Evolutionary conservation across 805 yeast species (phyloP).

Genomic region (Yamadazyma akitaensis): DNA sequence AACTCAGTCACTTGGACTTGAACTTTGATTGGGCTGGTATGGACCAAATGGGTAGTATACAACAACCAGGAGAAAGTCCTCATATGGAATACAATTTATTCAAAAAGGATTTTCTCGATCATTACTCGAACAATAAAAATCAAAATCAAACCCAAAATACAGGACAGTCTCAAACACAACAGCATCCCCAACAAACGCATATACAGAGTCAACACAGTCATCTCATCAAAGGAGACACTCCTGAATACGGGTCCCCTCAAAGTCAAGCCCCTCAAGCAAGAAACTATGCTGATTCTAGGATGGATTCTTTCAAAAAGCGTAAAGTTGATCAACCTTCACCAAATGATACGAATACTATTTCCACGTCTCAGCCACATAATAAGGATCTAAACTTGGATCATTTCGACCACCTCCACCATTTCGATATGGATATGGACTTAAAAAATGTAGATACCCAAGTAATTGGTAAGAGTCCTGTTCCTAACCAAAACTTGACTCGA

Average conservation of each 20-base stretch:
- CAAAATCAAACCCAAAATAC: background rate
- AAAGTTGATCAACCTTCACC: constrained; percentile 9
- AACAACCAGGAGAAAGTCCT: background rate
- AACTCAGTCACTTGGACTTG: constrained; percentile 23
- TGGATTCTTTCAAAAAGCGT: constrained; percentile 9
- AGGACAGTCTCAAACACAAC: background rate
- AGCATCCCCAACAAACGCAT: too few relatives aligned
- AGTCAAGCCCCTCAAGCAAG: background rate
- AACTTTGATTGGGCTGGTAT: constrained; percentile 26
- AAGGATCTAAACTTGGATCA: constrained; percentile 3
- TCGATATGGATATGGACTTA: constrained; percentile 3
- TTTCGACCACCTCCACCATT: background rate
- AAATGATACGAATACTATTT: constrained; percentile 3
- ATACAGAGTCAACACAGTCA: background rate
- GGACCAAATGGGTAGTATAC: constrained; percentile 27
- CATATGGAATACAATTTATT: constrained; percentile 5
- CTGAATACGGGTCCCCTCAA: constrained; percentile 6
- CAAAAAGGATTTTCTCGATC: constrained; percentile 7
- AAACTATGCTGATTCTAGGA: background rate
- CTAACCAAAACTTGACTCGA: background rate
- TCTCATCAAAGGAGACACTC: background rate
- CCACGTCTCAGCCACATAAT: constrained; percentile 2
- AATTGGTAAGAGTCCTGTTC: background rate
- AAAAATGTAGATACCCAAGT: background rate
- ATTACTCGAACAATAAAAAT: background rate